A percentile compares a stretch with the other conserved stretches of the same genome.
Evolutionary conservation across 176 grass and related monocot species (phyloP).

Genomic region (Cocos nucifera): DNA sequence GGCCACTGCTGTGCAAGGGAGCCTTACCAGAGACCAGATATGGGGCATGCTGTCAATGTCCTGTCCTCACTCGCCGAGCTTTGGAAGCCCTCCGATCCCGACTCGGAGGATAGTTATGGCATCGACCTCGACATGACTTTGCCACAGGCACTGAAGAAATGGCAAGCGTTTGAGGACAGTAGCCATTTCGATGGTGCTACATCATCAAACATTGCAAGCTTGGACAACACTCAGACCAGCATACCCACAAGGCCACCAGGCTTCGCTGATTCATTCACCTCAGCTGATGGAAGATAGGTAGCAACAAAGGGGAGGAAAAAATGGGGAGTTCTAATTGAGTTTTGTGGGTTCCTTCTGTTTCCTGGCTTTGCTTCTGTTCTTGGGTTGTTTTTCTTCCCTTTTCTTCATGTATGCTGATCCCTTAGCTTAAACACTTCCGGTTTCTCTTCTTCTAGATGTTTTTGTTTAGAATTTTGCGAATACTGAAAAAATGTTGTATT

Average conservation of each 20-base stretch:
- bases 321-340: too few species aligned
- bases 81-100: slow-evolving; percentile 77
- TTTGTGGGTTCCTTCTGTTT: too few species aligned
- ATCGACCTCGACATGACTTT: slow-evolving; percentile 93
- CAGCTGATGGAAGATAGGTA: background rate
- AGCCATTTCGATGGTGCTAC: slow-evolving; percentile 59
- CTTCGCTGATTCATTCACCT: slow-evolving; percentile 79
- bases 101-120: slow-evolving; percentile 80
- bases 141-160: slow-evolving; percentile 91
- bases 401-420: too few species aligned
- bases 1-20: slow-evolving; percentile 82
- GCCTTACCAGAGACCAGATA: slow-evolving; percentile 78
- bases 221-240: slow-evolving; percentile 91
- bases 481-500: too few species aligned
- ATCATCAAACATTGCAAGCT: slow-evolving; percentile 56
- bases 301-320: too few species aligned
- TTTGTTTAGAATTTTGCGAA: too few species aligned
- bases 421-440: too few species aligned
- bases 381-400: too few species aligned
- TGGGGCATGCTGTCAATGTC: slow-evolving; percentile 88
- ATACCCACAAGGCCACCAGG: slow-evolving; percentile 74
- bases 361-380: too few species aligned
- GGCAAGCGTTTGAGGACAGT: slow-evolving; percentile 83
- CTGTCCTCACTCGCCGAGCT: slow-evolving; percentile 68
- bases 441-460: too few species aligned